Evolutionary conservation across 805 yeast species (phyloP).

Genomic region (Wickerhamiella azyma): DNA sequence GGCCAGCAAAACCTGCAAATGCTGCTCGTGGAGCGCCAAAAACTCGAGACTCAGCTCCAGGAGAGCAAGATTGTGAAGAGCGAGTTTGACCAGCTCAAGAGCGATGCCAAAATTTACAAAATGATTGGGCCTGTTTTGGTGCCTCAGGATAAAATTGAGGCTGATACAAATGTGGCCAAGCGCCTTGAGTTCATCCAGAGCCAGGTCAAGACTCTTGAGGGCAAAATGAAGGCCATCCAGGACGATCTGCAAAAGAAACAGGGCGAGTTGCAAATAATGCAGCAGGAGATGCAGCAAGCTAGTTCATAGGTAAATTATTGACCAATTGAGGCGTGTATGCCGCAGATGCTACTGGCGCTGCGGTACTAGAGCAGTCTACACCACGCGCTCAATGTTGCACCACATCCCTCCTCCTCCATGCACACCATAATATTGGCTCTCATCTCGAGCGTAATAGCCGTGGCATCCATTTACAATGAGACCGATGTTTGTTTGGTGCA

Average conservation of each 20-base stretch:
- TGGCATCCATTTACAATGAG: not conserved
- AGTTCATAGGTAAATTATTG: not conserved
- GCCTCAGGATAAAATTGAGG: conserved; percentile 78
- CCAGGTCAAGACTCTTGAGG: conserved; percentile 71
- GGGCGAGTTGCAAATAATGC: conserved; percentile 13
- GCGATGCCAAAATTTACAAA: conserved; percentile 68
- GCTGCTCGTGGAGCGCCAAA: conserved; percentile 59
- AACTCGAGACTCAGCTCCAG: conserved; percentile 84
- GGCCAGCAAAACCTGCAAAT: conserved; percentile 29
- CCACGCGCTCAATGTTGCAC: not conserved
- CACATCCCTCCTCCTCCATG: not conserved
- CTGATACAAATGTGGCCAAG: conserved; percentile 69
- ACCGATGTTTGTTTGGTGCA: not conserved
- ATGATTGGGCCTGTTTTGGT: conserved; percentile 83
- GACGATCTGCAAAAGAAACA: conserved; percentile 35
- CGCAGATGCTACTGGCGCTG: too few species aligned
- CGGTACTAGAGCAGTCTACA: too few species aligned
- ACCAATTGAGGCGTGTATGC: too few species aligned
- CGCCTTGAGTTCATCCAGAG: conserved; percentile 74
- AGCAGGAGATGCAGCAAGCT: conserved; percentile 3
- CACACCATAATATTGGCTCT: not conserved
- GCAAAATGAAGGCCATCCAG: conserved; percentile 45
- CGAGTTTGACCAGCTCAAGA: conserved; percentile 56
- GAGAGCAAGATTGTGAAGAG: conserved; percentile 81
- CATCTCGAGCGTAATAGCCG: not conserved